A percentile compares a stretch with the other conserved stretches of the same genome.
phyloP scores from a whole-genome alignment of 129 eudicot species.

The Arctium lappa region DNA sequence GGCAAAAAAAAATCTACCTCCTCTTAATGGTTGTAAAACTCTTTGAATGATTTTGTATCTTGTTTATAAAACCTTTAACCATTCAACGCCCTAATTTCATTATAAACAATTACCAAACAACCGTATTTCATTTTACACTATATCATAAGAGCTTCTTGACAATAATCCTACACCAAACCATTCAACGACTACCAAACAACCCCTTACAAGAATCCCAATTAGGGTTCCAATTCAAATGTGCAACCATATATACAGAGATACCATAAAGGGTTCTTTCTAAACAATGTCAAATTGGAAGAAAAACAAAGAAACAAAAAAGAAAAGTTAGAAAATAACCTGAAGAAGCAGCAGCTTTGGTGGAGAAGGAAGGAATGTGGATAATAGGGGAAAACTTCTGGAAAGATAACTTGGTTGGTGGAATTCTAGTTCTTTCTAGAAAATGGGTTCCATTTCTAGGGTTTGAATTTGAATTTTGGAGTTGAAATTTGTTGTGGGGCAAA shows the following conservation, averaged over 20 bases:
- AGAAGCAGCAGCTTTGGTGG: constrained; percentile 49
- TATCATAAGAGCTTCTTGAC: too few relatives aligned
- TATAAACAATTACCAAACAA: too few relatives aligned
- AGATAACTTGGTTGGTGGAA: constrained; percentile 1
- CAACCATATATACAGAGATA: neutral
- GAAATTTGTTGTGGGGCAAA: constrained; percentile 12
- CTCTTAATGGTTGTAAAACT: too few relatives aligned
- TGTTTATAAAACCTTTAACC: too few relatives aligned
- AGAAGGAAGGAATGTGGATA: constrained; percentile 22
- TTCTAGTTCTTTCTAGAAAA: constrained; percentile 14
- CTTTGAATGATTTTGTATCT: too few relatives aligned
- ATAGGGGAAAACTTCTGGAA: constrained; percentile 10
- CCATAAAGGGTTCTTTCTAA: neutral
- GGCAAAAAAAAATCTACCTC: too few relatives aligned
- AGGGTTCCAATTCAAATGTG: neutral
- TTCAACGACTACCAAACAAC: too few relatives aligned
- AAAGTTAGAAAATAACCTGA: constrained; percentile 33
- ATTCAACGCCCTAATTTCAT: too few relatives aligned
- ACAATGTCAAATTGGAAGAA: neutral
- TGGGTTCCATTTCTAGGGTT: constrained; percentile 18
- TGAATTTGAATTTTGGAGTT: constrained; percentile 16
- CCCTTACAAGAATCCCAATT: neutral
- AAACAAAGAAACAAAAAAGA: neutral
- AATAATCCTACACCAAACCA: too few relatives aligned
- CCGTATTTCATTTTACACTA: too few relatives aligned